phyloP scores from a whole-genome alignment of 495 filamentous ascomycete genomes.

The Penicillium subrubescens region DNA sequence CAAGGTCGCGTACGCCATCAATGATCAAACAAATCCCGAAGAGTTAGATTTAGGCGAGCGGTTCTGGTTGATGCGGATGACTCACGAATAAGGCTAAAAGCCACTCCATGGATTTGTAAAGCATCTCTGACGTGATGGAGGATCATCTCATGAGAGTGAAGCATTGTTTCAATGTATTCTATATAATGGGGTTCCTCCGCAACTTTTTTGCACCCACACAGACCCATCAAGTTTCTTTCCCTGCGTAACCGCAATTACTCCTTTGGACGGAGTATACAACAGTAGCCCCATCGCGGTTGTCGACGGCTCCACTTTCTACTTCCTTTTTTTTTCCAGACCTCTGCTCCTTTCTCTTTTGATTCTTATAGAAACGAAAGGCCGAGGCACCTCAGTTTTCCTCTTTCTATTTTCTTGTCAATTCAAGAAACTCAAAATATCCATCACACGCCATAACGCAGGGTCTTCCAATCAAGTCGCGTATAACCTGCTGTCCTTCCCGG shows the following conservation, averaged over 20 bases:
- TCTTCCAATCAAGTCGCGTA: not conserved
- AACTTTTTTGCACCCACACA: not conserved
- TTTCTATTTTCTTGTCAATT: not conserved
- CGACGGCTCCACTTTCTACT: conserved; percentile 33
- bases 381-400: not conserved
- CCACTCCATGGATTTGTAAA: conserved; percentile 11
- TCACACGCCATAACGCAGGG: not conserved
- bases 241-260: conserved; percentile 2
- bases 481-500: not conserved
- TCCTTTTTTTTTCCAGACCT: conserved; percentile 9
- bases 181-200: conserved; percentile 23
- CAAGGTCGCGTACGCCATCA: not conserved
- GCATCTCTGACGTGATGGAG: not conserved
- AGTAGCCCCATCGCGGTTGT: conserved; percentile 23
- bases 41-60: not conserved
- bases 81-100: conserved; percentile 3
- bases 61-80: not conserved
- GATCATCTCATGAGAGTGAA: not conserved
- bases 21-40: not conserved
- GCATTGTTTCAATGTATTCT: not conserved
- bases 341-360: not conserved
- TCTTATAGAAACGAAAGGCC: not conserved
- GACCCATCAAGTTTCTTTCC: not conserved
- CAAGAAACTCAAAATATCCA: not conserved
- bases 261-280: not conserved